Conservation (phyloP, 495 filamentous ascomycete genomes). For the Apodospora peruviana region DNA sequence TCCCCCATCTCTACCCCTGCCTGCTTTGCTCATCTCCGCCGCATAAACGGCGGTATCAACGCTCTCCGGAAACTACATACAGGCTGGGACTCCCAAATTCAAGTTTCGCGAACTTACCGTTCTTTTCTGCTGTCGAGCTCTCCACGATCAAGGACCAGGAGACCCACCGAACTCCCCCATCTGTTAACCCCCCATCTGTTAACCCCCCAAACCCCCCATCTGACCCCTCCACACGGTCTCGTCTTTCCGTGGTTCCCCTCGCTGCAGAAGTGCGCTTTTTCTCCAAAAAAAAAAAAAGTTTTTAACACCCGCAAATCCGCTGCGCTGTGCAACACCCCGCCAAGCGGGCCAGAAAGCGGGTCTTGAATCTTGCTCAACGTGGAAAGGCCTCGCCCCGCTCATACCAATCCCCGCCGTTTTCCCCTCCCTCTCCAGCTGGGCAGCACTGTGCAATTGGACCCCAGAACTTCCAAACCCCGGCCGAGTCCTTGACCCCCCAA, state of each 20-base stretch:
- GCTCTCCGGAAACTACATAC: background rate
- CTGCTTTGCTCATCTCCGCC: background rate
- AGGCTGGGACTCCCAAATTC: no score
- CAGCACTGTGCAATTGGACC: no score
- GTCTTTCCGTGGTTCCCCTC: conserved; percentile 7
- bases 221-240: background rate
- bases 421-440: no score
- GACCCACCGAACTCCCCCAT: background rate
- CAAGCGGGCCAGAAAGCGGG: conserved; percentile 5
- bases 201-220: background rate
- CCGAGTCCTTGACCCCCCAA: background rate
- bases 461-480: no score
- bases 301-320: background rate
- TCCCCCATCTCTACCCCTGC: background rate
- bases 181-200: background rate
- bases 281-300: conserved; percentile 2
- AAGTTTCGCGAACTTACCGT: no score
- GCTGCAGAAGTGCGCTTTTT: conserved; percentile 6
- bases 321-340: conserved; percentile 2
- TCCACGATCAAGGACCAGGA: no score
- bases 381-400: background rate
- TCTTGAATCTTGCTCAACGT: background rate
- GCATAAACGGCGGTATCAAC: background rate
- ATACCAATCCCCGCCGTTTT: background rate
- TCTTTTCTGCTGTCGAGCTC: no score